phyloP scores from a whole-genome alignment of 805 yeast species.

The Teunomyces lycoperdinae region DNA sequence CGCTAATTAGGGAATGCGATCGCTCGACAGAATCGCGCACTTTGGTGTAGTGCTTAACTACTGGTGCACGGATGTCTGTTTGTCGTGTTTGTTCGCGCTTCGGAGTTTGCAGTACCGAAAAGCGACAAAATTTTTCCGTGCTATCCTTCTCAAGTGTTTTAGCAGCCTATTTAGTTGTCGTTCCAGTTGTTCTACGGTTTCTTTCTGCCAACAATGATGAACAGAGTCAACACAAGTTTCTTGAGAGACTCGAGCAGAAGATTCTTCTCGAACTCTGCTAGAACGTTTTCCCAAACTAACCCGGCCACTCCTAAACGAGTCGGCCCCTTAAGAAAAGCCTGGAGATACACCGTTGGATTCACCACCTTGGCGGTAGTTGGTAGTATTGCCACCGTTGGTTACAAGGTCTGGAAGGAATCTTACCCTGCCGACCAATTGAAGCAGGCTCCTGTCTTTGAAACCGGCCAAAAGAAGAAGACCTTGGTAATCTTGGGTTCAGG shows the following conservation, averaged over 20 bases:
- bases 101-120: constrained; percentile 2
- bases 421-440: constrained; percentile 59
- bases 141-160: no score
- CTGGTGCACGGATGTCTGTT: neutral
- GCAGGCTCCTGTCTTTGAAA: constrained; percentile 53
- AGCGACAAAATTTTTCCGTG: neutral
- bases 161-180: no score
- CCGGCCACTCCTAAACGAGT: constrained; percentile 14
- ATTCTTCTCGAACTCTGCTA: constrained; percentile 20
- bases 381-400: constrained; percentile 48
- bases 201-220: constrained; percentile 4
- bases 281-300: constrained; percentile 18
- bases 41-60: neutral
- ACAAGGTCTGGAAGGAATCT: constrained; percentile 59
- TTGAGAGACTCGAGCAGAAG: constrained; percentile 8
- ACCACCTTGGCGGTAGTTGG: constrained; percentile 53
- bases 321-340: constrained; percentile 35
- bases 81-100: neutral
- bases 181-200: no score
- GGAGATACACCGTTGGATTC: constrained; percentile 48
- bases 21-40: no score
- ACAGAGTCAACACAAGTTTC: constrained; percentile 9
- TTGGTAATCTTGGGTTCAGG: constrained; percentile 84
- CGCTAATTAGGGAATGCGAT: no score
- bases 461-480: constrained; percentile 66